phyloP scores from a whole-genome alignment of 805 yeast species.

The Pichia manshurica region DNA sequence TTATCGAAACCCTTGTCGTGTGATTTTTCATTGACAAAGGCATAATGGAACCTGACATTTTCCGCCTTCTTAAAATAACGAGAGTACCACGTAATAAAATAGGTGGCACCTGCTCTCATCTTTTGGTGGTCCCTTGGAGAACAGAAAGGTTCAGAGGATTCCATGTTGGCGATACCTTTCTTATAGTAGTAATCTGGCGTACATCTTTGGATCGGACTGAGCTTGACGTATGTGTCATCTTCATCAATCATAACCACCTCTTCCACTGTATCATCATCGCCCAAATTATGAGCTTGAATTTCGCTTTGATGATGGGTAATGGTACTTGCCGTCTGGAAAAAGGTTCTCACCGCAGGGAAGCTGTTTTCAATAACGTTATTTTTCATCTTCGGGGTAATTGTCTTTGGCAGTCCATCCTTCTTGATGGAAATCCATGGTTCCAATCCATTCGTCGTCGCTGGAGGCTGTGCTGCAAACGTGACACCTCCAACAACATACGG shows the following conservation, averaged over 20 bases:
- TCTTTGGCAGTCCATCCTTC: slow-evolving; percentile 73
- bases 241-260: slow-evolving; percentile 57
- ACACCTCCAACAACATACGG: slow-evolving; percentile 63
- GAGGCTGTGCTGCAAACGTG: slow-evolving; percentile 63
- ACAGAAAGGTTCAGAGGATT: slow-evolving; percentile 74
- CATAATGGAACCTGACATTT: slow-evolving; percentile 61
- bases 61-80: slow-evolving; percentile 54
- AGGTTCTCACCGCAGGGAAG: slow-evolving; percentile 68
- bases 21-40: slow-evolving; percentile 53
- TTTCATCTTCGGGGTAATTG: slow-evolving; percentile 69
- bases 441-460: slow-evolving; percentile 57
- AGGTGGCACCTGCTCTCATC: slow-evolving; percentile 55
- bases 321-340: slow-evolving; percentile 66
- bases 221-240: slow-evolving; percentile 62
- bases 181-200: slow-evolving; percentile 69
- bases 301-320: slow-evolving; percentile 52
- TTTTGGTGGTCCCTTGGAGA: slow-evolving; percentile 61
- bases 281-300: slow-evolving; percentile 69
- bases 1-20: slow-evolving; percentile 46
- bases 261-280: slow-evolving; percentile 48
- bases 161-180: slow-evolving; percentile 54
- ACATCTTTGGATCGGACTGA: slow-evolving; percentile 80
- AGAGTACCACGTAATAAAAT: slow-evolving; percentile 80
- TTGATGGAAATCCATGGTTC: slow-evolving; percentile 79
- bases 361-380: slow-evolving; percentile 64